These are phyloP conservation scores for Parathielavia hyrcaniae DNA, from an alignment of 495 filamentous ascomycete genomes.

Conservation along the genomic window DNA sequence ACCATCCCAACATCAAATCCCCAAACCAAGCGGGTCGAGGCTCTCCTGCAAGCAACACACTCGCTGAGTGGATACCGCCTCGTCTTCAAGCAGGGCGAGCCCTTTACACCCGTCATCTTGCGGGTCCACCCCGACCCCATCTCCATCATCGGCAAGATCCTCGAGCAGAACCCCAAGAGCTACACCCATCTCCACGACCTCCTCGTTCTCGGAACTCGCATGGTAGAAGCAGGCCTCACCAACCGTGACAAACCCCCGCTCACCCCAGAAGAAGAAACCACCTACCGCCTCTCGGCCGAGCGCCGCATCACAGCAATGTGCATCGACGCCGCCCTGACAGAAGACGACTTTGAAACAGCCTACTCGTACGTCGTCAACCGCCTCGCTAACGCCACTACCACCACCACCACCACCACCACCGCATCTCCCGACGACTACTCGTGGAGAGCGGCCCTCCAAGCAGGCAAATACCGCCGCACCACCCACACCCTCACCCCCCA, in stretches of 20 bases:
- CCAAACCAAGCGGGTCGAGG: conserved; percentile 50
- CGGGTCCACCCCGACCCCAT: conserved; percentile 81
- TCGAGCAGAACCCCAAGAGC: conserved; percentile 77
- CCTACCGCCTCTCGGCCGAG: conserved; percentile 40
- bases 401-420: conserved; percentile 15
- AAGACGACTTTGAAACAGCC: conserved; percentile 93
- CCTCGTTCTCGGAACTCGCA: conserved; percentile 65
- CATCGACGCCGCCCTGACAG: conserved; percentile 74
- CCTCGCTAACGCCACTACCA: conserved; percentile 29
- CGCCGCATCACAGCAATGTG: conserved; percentile 79
- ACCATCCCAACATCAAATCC: conserved; percentile 53
- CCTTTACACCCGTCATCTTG: conserved; percentile 85
- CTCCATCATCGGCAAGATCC: conserved; percentile 72
- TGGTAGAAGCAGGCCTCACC: conserved; percentile 66
- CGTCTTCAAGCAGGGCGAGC: conserved; percentile 82
- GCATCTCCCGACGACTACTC: conserved; percentile 64
- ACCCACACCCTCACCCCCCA: conserved; percentile 40
- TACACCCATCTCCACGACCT: conserved; percentile 86
- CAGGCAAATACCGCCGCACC: conserved; percentile 68
- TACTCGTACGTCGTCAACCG: conserved; percentile 87
- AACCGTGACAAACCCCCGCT: conserved; percentile 21
- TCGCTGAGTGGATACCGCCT: conserved; percentile 81
- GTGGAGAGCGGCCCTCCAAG: conserved; percentile 87
- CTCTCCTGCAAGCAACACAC: conserved; percentile 81
- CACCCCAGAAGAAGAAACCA: conserved; percentile 28